Conservation (phyloP, 2,329 filamentous ascomycete genomes). For the Aspergillus neoniger region DNA sequence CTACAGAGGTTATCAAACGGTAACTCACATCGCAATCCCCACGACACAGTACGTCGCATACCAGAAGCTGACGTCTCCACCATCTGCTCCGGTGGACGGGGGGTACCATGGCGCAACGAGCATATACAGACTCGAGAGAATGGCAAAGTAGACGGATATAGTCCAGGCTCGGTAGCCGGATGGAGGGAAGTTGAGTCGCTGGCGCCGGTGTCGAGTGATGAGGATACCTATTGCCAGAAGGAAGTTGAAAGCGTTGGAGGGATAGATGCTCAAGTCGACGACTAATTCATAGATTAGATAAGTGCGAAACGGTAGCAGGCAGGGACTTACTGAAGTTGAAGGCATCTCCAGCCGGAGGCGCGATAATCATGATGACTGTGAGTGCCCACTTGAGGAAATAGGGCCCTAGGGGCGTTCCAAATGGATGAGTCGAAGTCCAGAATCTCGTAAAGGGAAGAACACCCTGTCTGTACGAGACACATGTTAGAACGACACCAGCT, state of each 20-base stretch:
- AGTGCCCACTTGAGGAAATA: slow-evolving; percentile 60
- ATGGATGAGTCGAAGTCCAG: slow-evolving; percentile 65
- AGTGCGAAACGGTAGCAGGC: background rate
- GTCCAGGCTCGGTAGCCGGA: slow-evolving; percentile 64
- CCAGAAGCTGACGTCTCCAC: slow-evolving; percentile 71
- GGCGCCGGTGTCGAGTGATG: slow-evolving; percentile 58
- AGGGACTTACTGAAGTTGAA: slow-evolving; percentile 59
- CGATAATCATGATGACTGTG: slow-evolving; percentile 62
- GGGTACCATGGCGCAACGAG: slow-evolving; percentile 73
- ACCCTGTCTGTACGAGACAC: slow-evolving; percentile 51
- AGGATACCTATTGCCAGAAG: slow-evolving; percentile 60
- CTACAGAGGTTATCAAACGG: background rate
- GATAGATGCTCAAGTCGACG: slow-evolving; percentile 62
- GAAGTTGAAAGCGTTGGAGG: slow-evolving; percentile 59
- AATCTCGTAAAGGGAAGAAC: slow-evolving; percentile 62
- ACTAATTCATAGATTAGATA: slow-evolving; percentile 41
- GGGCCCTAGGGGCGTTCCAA: slow-evolving; percentile 63
- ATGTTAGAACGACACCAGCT: background rate
- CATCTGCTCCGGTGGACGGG: slow-evolving; percentile 59
- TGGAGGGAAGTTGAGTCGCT: slow-evolving; percentile 50
- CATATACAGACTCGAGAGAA: slow-evolving; percentile 62
- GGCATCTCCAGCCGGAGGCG: slow-evolving; percentile 63
- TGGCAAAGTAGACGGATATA: slow-evolving; percentile 59
- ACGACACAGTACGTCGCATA: slow-evolving; percentile 69
- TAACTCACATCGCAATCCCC: slow-evolving; percentile 64